These are phyloP conservation scores for Rhododendron mucronatum DNA, from an alignment of 148 eudicot species.

Conservation along the genomic window DNA sequence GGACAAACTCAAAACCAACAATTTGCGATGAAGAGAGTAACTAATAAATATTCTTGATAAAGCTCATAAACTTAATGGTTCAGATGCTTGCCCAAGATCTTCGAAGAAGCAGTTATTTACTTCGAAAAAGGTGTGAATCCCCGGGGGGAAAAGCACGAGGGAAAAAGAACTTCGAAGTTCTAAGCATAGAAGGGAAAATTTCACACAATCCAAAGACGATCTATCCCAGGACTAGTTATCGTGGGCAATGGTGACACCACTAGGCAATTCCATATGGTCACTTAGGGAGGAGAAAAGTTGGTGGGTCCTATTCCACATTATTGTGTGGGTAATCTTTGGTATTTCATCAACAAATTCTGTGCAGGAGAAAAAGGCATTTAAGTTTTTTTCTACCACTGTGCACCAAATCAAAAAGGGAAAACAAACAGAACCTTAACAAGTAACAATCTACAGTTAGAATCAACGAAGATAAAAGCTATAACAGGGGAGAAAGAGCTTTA, in stretches of 20 bases:
- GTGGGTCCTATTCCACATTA: not conserved
- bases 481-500: too few relatives aligned
- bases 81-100: too few relatives aligned
- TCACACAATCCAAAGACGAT: not conserved
- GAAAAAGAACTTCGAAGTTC: not conserved
- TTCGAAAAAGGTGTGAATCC: not conserved
- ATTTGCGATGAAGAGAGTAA: not conserved
- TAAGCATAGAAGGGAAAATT: not conserved
- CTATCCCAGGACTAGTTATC: not conserved
- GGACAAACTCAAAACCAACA: not conserved
- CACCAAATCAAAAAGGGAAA: too few relatives aligned
- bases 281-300: not conserved
- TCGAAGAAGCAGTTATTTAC: too few relatives aligned
- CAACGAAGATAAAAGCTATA: too few relatives aligned
- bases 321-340: too few relatives aligned
- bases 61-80: not conserved
- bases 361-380: too few relatives aligned
- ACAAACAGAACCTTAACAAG: too few relatives aligned
- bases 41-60: not conserved
- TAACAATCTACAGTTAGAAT: too few relatives aligned
- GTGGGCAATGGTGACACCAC: not conserved
- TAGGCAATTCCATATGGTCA: not conserved
- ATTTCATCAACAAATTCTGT: too few relatives aligned
- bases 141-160: not conserved
- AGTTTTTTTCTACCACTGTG: too few relatives aligned